Base-by-base conservation (phyloP, 805 yeast species). In the Scheffersomyces ergatensis region DNA sequence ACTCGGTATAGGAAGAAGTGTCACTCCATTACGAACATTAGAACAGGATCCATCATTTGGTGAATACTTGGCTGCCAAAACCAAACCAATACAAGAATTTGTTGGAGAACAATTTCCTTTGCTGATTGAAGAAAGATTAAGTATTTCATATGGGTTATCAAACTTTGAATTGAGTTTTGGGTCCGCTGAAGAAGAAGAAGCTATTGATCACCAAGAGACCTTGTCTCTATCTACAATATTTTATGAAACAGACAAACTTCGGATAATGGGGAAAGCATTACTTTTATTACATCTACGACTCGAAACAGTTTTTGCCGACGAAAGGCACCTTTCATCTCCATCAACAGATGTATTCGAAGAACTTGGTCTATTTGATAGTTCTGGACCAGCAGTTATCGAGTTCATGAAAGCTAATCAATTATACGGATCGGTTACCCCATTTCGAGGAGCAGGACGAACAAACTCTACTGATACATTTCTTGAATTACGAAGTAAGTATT, bases 341-440 rank as follows among this genome's bases (percentile, higher is more conserved):
- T 43, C 49, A 14, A 46, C 40, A 2, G 72, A 67, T 6, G 41
- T 70, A 7, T 51, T 54, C 24, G 45, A 48, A 18, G 55, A 56
- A 32, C 45, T 65, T 25, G 42, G 43, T 8, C 31, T 53, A 31
- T 54, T 63, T 24, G 39, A 43, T 18, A 48, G 55, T 38, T 51
- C 55, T 6, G 40, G 41, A 5, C 18, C 31, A 3, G 34, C 64
- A 14, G 50, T 63, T 11, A 49, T 54, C 6, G 50, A 44, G 18
- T 63, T 64, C 44, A 68, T 70, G 74, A 58, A 54, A 33, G 47
- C 45, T 15, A 55, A 60, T 44, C 39, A 47, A 13, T 39, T 70
- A 23, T 53, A 61, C 35, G 51, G 54, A 9, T 36, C 49, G 14
- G 55, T 65, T 29, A 45, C 65, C n/a, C 70, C 70, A 4, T 63